Base-by-base conservation (phyloP, 108 stramenopile species). In the Stephanodiscus triporus region DNA sequence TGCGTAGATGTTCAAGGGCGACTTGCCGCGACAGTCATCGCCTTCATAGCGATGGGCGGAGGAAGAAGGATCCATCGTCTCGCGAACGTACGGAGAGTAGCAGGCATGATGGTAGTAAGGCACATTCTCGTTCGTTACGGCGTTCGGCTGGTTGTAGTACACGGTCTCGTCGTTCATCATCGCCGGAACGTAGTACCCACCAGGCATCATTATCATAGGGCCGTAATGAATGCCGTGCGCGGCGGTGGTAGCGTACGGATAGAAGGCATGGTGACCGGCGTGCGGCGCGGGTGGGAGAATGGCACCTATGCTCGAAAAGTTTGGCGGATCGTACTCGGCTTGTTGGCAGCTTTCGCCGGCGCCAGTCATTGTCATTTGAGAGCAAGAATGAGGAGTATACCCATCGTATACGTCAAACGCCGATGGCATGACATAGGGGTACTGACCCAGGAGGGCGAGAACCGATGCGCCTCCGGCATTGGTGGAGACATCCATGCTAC, bases 381-480 rank as follows among this genome's bases (percentile, higher is more conserved):
- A 9, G 26, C 53, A 9, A 10, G 24, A 10, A 37, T 61, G 36
- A 40, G 29, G 22, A 61, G 22, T 37, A 43, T 9, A 61, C n/a
- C 60, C 60, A 61, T 61, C 36, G 19, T 61, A 61, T 10, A 37
- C 37, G 10, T 37, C 36, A 5, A 42, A 22, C 19, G 40, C 19
- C 9, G 60, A 42, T n/a, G 36, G 60, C 29, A 36, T 36, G 2
- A 37, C 38, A 19, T 61, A 40, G 37, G 60, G n/a, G 43, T 61
- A 61, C 19, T 61, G 60, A 4, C 60, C 36, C 22, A 61, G 60
- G 11, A 61, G n/a, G 9, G 60, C 60, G 22, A 61, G 60, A 0
- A 42, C 60, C 4, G 60, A 61, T 4, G 60, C 60, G 22, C 60
- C 60, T 38, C 30, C 60, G 19, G 60, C 37, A 40, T 61, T 61